phyloP scores from a whole-genome alignment of 2,329 filamentous ascomycete genomes.

The Fusarium transvaalense region DNA sequence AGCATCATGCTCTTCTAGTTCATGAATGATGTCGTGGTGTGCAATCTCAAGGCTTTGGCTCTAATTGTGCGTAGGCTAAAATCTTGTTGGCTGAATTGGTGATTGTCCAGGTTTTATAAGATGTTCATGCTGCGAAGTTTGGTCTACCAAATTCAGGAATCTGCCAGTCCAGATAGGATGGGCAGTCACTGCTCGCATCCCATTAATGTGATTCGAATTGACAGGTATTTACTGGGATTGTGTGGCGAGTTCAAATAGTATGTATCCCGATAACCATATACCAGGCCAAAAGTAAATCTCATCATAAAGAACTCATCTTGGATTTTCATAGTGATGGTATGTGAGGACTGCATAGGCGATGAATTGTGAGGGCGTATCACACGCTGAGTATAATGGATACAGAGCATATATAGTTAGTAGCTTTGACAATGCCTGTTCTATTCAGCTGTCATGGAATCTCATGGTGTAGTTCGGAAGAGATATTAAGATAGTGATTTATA shows the following conservation, averaged over 20 bases:
- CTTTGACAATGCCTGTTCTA: background rate
- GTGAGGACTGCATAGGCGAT: background rate
- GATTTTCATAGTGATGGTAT: background rate
- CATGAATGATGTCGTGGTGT: background rate
- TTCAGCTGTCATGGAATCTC: background rate
- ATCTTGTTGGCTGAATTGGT: background rate
- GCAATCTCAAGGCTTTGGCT: background rate
- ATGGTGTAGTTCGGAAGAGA: background rate
- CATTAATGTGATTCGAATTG: background rate
- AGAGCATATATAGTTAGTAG: background rate
- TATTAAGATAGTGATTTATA: conserved; percentile 1
- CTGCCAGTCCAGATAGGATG: background rate
- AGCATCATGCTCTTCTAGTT: background rate
- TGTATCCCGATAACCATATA: background rate
- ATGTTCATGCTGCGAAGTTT: background rate
- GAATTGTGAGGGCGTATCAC: background rate
- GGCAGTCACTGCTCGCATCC: background rate
- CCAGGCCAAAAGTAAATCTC: background rate
- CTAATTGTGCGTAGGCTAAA: background rate
- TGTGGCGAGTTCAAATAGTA: background rate
- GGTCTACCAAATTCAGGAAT: background rate
- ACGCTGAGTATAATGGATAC: too few species aligned
- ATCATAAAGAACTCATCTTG: background rate
- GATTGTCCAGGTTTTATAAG: background rate
- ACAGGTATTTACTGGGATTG: background rate